Base-by-base conservation (phyloP, 768 basidiomycete genomes). In the Panellus pusillus region DNA sequence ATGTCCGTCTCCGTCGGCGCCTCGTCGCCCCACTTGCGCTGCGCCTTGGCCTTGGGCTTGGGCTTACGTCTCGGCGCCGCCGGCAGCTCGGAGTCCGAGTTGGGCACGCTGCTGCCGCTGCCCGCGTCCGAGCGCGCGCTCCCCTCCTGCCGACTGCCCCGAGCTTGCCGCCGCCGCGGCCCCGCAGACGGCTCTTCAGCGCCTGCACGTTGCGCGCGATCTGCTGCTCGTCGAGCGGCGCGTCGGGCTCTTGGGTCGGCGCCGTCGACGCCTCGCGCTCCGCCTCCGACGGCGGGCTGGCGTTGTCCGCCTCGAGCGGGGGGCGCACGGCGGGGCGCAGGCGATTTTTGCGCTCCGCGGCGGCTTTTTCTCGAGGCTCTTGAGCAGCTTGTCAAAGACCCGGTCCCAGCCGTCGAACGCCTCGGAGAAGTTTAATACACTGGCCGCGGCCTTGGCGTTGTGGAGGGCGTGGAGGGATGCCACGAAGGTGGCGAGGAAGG, bases 131-230 rank as follows among this genome's bases (percentile, higher is more conserved):
- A 35, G 9, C 32, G 32, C 32, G 32, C 32, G 14, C 32, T 73
- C 55, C 79, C 70, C 53, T 82, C 78, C 53, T 77, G 72, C 36
- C 64, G 37, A 75, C 70, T 50, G 79, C 76, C 41, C 79, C 77
- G 51, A 83, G 78, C 54, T 83, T 73, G 3, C 82, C 83, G 0
- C 82, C 83, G 0, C 86, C 88, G 47, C 87, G 77, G 24, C 89
- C 89, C 50, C 91, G 89, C 45, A 97, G 70, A 29, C 92, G 79
- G 47, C 80, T 86, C 70, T 95, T 97, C 49, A 99, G 76, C 0
- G 91, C 91, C 61, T 93, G 87, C 1, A 97, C 90, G 65, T 95
- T 97, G 61, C 91, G 79, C 4, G 95, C 86, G 57, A 98, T 98
- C 63, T 93, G 86, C 65, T 96, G 89, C 53, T 91, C 93, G 57